These are phyloP conservation scores for Hypoxylon perforatum DNA, from an alignment of 495 filamentous ascomycete genomes.

Conservation along the genomic window DNA sequence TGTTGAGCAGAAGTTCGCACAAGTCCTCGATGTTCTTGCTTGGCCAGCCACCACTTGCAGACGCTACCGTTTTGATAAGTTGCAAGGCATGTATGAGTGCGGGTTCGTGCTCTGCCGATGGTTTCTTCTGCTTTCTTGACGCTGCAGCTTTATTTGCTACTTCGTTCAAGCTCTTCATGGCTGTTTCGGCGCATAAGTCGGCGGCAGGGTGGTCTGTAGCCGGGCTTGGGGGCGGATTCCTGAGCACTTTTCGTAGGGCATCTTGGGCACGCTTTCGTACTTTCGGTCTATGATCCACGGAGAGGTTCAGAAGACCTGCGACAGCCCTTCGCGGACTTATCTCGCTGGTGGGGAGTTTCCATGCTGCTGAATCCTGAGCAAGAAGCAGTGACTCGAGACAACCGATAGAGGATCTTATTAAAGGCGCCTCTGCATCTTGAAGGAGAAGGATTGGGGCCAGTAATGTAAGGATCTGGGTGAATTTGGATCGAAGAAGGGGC, in stretches of 20 bases:
- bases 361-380: constrained; percentile 86
- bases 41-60: constrained; percentile 93
- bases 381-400: constrained; percentile 88
- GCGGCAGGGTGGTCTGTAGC: constrained; percentile 91
- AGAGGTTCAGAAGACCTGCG: constrained; percentile 83
- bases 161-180: constrained; percentile 78
- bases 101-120: constrained; percentile 75
- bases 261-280: constrained; percentile 95
- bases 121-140: constrained; percentile 75
- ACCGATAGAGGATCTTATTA: constrained; percentile 89
- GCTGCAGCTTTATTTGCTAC: constrained; percentile 69
- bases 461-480: constrained; percentile 87
- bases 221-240: constrained; percentile 85
- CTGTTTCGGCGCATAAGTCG: constrained; percentile 94
- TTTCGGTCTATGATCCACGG: constrained; percentile 91
- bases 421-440: constrained; percentile 85
- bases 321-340: constrained; percentile 89
- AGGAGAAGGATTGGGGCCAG: constrained; percentile 85
- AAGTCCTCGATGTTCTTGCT: constrained; percentile 92
- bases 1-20: constrained; percentile 87
- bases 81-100: constrained; percentile 90
- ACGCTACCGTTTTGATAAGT: constrained; percentile 85
- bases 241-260: constrained; percentile 82
- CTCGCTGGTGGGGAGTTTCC: constrained; percentile 84
- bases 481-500: constrained; percentile 89